phyloP scores from a whole-genome alignment of 2,329 filamentous ascomycete species.

The Penicillium sp. region DNA sequence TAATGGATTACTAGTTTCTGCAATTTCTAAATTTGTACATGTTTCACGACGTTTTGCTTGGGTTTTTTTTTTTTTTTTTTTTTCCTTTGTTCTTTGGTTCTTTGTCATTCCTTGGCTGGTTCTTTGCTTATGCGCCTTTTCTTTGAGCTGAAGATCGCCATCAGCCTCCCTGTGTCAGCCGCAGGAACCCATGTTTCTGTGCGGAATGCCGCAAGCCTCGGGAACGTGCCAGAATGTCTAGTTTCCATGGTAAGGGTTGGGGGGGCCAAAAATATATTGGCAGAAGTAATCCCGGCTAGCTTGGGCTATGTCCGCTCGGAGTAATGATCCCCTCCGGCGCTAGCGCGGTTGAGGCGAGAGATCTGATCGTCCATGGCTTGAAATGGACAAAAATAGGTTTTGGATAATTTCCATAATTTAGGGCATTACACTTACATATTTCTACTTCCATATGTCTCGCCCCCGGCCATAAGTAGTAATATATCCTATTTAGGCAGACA shows the following conservation, averaged over 20 bases:
- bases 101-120: neutral
- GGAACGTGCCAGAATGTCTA: constrained; percentile 20
- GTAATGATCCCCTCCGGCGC: constrained; percentile 22
- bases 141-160: constrained; percentile 1
- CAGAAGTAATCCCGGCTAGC: neutral
- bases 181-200: constrained; percentile 18
- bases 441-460: too few relatives aligned
- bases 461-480: too few relatives aligned
- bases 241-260: constrained; percentile 3
- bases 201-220: constrained; percentile 10
- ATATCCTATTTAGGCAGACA: too few relatives aligned
- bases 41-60: neutral
- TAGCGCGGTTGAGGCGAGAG: constrained; percentile 20
- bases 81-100: neutral
- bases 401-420: neutral
- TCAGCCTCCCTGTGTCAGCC: constrained; percentile 11
- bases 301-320: constrained; percentile 9
- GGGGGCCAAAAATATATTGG: constrained; percentile 7
- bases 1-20: neutral
- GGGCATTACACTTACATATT: neutral
- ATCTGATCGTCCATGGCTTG: constrained; percentile 18
- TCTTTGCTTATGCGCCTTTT: neutral
- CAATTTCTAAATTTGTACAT: neutral
- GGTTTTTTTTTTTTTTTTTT: neutral
- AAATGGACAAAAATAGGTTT: neutral